phyloP scores from a whole-genome alignment of 2,329 filamentous ascomycete species.

The Colletotrichum lentis region DNA sequence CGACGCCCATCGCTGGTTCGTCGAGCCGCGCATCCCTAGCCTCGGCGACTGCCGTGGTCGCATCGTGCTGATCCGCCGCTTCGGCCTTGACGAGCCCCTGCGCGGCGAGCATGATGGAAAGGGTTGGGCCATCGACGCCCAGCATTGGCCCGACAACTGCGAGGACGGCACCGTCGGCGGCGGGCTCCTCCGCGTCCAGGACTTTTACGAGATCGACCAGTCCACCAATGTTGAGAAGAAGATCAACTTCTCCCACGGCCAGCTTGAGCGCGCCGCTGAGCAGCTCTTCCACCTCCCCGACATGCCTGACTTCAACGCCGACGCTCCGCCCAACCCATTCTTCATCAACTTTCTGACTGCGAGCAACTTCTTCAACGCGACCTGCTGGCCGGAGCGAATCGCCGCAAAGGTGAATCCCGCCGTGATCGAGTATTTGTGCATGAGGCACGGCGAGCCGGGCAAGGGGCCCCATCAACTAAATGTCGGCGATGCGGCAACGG shows the following conservation, averaged over 20 bases:
- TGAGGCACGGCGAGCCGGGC: constrained; percentile 61
- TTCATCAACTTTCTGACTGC: constrained; percentile 91
- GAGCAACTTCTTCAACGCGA: constrained; percentile 91
- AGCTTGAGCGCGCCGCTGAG: constrained; percentile 76
- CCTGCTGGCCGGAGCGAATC: constrained; percentile 93
- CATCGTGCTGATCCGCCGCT: constrained; percentile 85
- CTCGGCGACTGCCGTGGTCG: constrained; percentile 83
- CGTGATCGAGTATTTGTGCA: constrained; percentile 69
- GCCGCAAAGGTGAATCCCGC: constrained; percentile 87
- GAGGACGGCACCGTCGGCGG: constrained; percentile 74
- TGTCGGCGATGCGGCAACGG: constrained; percentile 78
- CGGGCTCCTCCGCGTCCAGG: constrained; percentile 84
- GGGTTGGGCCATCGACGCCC: constrained; percentile 68
- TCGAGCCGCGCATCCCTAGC: constrained; percentile 76
- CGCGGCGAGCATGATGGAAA: constrained; percentile 57
- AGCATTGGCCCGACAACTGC: constrained; percentile 87
- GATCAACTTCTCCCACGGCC: constrained; percentile 74
- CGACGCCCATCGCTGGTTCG: constrained; percentile 74
- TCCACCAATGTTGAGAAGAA: constrained; percentile 81
- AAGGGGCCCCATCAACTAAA: constrained; percentile 59
- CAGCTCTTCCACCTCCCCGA: constrained; percentile 56
- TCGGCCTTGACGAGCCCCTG: constrained; percentile 68
- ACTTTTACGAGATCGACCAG: constrained; percentile 89
- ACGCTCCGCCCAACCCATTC: constrained; percentile 63
- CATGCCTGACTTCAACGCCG: constrained; percentile 40